A percentile compares a stretch with the other conserved stretches of the same genome.
These are phyloP conservation scores for Microbotryum intermedium DNA, from an alignment of 1,284 basidiomycete genomes.

Conservation along the genomic window DNA sequence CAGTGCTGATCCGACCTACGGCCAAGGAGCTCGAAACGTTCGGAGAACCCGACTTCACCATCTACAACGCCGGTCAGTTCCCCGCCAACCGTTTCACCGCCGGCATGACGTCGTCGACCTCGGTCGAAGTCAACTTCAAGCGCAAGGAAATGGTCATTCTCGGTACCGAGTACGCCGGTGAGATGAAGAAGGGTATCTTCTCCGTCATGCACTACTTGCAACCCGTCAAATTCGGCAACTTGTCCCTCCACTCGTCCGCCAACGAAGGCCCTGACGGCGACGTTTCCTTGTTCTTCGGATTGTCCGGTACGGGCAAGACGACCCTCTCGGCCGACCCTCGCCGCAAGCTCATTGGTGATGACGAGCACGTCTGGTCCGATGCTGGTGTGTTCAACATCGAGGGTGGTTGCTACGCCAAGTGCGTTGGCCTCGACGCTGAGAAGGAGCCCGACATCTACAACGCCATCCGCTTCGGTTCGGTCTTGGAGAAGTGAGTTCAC, in stretches of 20 bases:
- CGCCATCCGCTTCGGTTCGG: constrained; percentile 80
- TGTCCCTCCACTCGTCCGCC: constrained; percentile 97
- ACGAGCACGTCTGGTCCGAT: constrained; percentile 98
- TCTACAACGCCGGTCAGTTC: constrained; percentile 99
- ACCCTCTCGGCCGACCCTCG: constrained; percentile 88
- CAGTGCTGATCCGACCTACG: constrained; percentile 97
- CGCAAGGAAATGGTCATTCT: constrained; percentile 99
- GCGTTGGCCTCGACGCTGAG: constrained; percentile 89
- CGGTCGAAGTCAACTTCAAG: constrained; percentile 99
- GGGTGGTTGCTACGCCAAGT: constrained; percentile 96
- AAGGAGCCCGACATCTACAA: constrained; percentile 97
- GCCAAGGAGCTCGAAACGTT: constrained; percentile 88
- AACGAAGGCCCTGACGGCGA: constrained; percentile 89
- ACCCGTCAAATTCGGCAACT: constrained; percentile 96
- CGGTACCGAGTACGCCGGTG: constrained; percentile 97
- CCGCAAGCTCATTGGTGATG: constrained; percentile 86
- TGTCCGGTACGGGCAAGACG: constrained; percentile 97
- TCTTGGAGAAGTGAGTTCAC: constrained; percentile 99
- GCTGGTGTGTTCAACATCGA: constrained; percentile 99
- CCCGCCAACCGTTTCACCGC: constrained; percentile 99
- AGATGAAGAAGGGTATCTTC: constrained; percentile 99
- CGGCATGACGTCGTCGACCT: constrained; percentile 98
- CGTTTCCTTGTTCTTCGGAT: constrained; percentile 97
- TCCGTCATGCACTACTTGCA: constrained; percentile 99
- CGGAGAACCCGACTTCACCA: constrained; percentile 98